Evolutionary conservation across 306 rosid genomes (phyloP).

Genomic region (Aeschynomene evenia): DNA sequence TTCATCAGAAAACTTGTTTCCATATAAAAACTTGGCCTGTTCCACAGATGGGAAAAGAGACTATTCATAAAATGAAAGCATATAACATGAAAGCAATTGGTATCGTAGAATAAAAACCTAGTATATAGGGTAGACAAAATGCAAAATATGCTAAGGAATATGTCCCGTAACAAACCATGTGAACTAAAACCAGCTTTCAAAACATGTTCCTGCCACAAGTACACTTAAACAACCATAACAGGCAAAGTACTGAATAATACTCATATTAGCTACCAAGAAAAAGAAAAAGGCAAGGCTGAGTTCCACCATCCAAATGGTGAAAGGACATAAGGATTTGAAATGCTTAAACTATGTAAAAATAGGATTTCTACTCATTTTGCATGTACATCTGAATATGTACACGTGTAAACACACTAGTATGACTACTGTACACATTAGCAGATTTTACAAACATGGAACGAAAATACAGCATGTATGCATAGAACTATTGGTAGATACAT

Average conservation of each 20-base stretch:
- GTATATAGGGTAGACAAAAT: conserved; percentile 1
- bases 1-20: conserved; percentile 64
- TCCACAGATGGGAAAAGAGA: conserved; percentile 22
- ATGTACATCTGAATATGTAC: not conserved
- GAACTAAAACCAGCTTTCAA: not conserved
- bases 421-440: not conserved
- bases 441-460: not conserved
- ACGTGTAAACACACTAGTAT: not conserved
- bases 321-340: not conserved
- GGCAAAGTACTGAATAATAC: not conserved
- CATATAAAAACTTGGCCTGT: conserved; percentile 82
- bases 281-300: not conserved
- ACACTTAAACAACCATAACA: not conserved
- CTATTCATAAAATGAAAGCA: conserved; percentile 12
- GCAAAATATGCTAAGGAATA: conserved; percentile 5
- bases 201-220: not conserved
- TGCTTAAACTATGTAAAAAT: not conserved
- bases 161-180: not conserved
- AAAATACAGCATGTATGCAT: not conserved
- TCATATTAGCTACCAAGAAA: not conserved
- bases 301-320: not conserved
- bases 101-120: not conserved
- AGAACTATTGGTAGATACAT: no score
- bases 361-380: not conserved
- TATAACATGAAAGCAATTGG: not conserved